Evolutionary conservation across 257 asterid genomes (phyloP).

Genomic region (Solanum medicagineum): DNA sequence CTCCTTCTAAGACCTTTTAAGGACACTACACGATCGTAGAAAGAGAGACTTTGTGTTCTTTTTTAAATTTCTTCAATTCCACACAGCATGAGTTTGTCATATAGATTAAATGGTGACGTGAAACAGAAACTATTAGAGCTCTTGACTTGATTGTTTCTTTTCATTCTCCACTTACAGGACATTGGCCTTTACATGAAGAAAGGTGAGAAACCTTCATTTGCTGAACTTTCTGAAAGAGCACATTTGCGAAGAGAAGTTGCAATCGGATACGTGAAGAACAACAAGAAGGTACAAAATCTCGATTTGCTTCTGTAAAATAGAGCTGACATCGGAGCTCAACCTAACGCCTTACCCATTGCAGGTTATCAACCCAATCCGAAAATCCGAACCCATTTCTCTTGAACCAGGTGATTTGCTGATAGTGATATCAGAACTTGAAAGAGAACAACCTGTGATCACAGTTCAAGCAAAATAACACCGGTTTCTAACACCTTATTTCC

Average conservation of each 20-base stretch:
- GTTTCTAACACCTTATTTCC: not conserved
- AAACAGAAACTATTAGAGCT: not conserved
- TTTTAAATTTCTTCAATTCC: not conserved
- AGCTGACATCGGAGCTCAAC: not conserved
- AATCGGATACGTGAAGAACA: constrained; percentile 71
- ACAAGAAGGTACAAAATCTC: constrained; percentile 43
- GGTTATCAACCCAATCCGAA: constrained; percentile 84
- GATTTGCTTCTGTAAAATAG: not conserved
- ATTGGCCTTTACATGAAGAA: constrained; percentile 67
- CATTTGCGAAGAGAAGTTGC: constrained; percentile 86
- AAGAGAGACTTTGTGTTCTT: not conserved
- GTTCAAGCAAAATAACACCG: not conserved
- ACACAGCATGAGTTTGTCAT: not conserved
- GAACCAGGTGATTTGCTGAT: constrained; percentile 46
- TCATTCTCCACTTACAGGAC: constrained; percentile 23
- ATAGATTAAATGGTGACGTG: not conserved
- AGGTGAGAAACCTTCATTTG: constrained; percentile 72
- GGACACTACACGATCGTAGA: not conserved
- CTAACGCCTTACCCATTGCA: constrained; percentile 12
- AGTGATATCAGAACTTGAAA: constrained; percentile 85
- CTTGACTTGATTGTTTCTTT: constrained; percentile 5
- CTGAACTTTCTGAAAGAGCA: constrained; percentile 89
- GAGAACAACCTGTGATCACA: constrained; percentile 44
- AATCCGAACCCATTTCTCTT: constrained; percentile 55
- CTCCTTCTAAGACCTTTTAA: not conserved